phyloP scores from a whole-genome alignment of 1,139 yeast genomes.

The Kurtzmaniella quercitrusa region DNA sequence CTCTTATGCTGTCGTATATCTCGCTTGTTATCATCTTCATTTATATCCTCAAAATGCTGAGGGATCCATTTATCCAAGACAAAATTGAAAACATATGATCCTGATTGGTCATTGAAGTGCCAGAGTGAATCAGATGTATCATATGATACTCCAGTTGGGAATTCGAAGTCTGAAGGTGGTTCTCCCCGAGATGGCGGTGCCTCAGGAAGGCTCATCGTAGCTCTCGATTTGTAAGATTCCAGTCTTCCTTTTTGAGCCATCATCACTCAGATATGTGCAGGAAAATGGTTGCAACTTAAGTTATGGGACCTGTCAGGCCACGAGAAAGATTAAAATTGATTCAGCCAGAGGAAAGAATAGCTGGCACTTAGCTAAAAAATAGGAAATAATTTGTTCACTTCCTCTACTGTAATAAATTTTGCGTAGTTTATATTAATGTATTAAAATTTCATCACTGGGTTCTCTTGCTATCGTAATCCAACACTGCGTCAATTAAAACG shows the following conservation, averaged over 20 bases:
- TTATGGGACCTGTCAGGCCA: too few relatives aligned
- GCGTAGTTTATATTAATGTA: background rate
- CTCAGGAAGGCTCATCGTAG: slow-evolving; percentile 4
- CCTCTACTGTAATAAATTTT: background rate
- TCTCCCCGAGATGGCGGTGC: slow-evolving; percentile 6
- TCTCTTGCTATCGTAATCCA: slow-evolving; percentile 42
- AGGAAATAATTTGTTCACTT: background rate
- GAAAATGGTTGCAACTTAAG: background rate
- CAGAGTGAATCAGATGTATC: slow-evolving; percentile 13
- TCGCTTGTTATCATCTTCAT: slow-evolving; percentile 28
- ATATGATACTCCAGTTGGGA: background rate
- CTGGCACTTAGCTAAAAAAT: too few relatives aligned
- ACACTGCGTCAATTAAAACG: slow-evolving; percentile 55
- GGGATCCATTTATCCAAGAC: slow-evolving; percentile 21
- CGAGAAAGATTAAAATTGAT: too few relatives aligned
- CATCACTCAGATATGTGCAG: background rate
- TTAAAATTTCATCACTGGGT: background rate
- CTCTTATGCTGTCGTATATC: slow-evolving; percentile 27
- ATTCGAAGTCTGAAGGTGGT: background rate
- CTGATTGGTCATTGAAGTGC: slow-evolving; percentile 16
- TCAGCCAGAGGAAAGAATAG: too few relatives aligned
- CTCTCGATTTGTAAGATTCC: background rate
- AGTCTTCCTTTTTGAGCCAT: background rate
- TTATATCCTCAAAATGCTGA: slow-evolving; percentile 11
- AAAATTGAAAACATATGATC: slow-evolving; percentile 19